Evolutionary conservation across 176 grass and related monocot genomes (phyloP).

Genomic region (Bothriochloa decipiens): DNA sequence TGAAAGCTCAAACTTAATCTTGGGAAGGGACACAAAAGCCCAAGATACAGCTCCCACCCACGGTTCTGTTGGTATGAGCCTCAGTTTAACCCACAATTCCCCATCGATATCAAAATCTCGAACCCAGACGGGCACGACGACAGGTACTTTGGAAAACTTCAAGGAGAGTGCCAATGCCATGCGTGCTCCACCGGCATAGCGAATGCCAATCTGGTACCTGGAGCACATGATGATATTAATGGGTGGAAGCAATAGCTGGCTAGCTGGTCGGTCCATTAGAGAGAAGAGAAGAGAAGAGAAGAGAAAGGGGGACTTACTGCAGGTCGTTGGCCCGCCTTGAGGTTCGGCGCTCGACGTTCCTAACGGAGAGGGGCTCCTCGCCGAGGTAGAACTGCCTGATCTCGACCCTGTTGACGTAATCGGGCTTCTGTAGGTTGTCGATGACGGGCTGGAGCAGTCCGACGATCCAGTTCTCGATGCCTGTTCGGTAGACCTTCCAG

Average conservation of each 20-base stretch:
- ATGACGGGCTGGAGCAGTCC: slow-evolving; percentile 92
- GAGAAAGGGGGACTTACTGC: slow-evolving; percentile 56
- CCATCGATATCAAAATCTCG: slow-evolving; percentile 97
- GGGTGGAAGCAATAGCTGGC: not conserved
- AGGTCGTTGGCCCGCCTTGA: slow-evolving; percentile 83
- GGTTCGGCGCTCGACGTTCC: slow-evolving; percentile 90
- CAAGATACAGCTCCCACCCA: slow-evolving; percentile 95
- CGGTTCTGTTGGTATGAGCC: slow-evolving; percentile 89
- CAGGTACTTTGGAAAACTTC: slow-evolving; percentile 72
- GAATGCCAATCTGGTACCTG: slow-evolving; percentile 96
- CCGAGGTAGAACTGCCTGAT: slow-evolving; percentile 96
- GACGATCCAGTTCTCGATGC: slow-evolving; percentile 91
- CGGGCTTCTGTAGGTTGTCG: slow-evolving; percentile 84
- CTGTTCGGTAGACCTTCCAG: slow-evolving; percentile 94
- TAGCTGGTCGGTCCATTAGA: too few species aligned
- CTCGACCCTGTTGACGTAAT: slow-evolving; percentile 92
- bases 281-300: not conserved
- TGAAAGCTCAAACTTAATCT: slow-evolving; percentile 86
- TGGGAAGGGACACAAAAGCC: slow-evolving; percentile 97
- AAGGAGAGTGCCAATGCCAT: slow-evolving; percentile 85
- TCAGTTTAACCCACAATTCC: slow-evolving; percentile 91
- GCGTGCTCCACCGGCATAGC: slow-evolving; percentile 88
- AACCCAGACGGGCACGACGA: slow-evolving; percentile 84
- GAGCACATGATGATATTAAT: not conserved
- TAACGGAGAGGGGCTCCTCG: slow-evolving; percentile 83